phyloP scores from a whole-genome alignment of 768 basidiomycete genomes.

The Rhodosporidiobolus odoratus region DNA sequence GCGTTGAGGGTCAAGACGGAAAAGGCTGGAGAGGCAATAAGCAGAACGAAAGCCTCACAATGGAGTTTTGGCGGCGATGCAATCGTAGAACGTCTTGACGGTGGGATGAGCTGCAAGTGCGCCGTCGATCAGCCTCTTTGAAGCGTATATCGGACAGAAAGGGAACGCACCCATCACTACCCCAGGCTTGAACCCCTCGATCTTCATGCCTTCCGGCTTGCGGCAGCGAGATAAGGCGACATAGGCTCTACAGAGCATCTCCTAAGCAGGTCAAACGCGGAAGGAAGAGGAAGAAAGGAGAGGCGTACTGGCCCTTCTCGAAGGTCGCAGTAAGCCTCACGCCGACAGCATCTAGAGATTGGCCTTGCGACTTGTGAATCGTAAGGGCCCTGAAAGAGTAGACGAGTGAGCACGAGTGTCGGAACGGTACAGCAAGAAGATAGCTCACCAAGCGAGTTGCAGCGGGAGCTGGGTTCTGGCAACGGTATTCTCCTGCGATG shows the following conservation, averaged over 20 bases:
- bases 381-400: slow-evolving; percentile 3
- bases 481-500: slow-evolving; percentile 29
- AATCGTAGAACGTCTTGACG: slow-evolving; percentile 21
- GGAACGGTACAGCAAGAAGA: slow-evolving; percentile 5
- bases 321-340: slow-evolving; percentile 87
- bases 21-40: background rate
- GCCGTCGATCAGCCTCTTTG: too few species aligned
- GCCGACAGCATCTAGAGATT: slow-evolving; percentile 87
- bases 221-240: slow-evolving; percentile 35
- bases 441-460: slow-evolving; percentile 76
- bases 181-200: slow-evolving; percentile 32
- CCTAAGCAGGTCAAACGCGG: background rate
- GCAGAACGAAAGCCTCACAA: background rate
- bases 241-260: slow-evolving; percentile 28
- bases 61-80: slow-evolving; percentile 12
- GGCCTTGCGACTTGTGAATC: slow-evolving; percentile 95
- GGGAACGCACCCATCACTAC: slow-evolving; percentile 23
- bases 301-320: slow-evolving; percentile 50
- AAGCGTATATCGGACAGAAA: background rate
- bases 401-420: background rate
- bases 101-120: slow-evolving; percentile 10
- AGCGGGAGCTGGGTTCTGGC: slow-evolving; percentile 75
- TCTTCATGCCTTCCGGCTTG: slow-evolving; percentile 25
- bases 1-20: background rate
- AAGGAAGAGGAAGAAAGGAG: background rate